Percentiles rank a stretch among this genome's conserved stretches.
Evolutionary conservation across 495 filamentous ascomycete genomes (phyloP).

Genomic region (Daldinia bambusicola): DNA sequence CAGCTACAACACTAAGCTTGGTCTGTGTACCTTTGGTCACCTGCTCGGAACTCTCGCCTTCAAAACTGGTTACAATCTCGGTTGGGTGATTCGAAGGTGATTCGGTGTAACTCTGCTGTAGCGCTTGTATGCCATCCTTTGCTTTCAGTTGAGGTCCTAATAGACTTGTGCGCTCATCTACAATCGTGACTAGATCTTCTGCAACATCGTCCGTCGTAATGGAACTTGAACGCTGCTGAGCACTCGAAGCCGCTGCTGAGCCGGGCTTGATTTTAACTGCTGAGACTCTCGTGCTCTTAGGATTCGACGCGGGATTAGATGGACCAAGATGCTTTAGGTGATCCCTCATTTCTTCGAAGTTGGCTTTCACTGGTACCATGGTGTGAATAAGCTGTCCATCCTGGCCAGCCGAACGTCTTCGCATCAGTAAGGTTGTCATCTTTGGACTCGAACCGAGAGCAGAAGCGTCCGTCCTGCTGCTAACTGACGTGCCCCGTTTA

Average conservation of each 20-base stretch:
- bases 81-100: constrained; percentile 49
- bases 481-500: constrained; percentile 33
- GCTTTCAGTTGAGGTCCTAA: constrained; percentile 54
- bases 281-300: constrained; percentile 83
- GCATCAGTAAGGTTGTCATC: constrained; percentile 63
- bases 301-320: constrained; percentile 86
- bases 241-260: constrained; percentile 9
- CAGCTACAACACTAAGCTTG: constrained; percentile 17
- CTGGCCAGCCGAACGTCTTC: constrained; percentile 63
- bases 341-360: constrained; percentile 74
- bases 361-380: constrained; percentile 59
- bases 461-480: constrained; percentile 45
- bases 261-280: constrained; percentile 91
- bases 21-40: constrained; percentile 38
- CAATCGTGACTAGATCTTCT: constrained; percentile 41
- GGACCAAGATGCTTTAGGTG: constrained; percentile 93
- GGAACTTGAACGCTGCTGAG: constrained; percentile 44
- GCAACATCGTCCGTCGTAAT: constrained; percentile 23
- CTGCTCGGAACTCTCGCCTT: constrained; percentile 40
- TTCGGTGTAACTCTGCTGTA: constrained; percentile 73
- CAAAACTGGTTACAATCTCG: constrained; percentile 37
- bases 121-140: constrained; percentile 74
- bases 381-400: constrained; percentile 54
- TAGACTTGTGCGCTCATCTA: constrained; percentile 55
- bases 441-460: constrained; percentile 52